These are phyloP conservation scores for Suhomyces coccinellae DNA, from an alignment of 1,139 yeast genomes.

Conservation along the genomic window DNA sequence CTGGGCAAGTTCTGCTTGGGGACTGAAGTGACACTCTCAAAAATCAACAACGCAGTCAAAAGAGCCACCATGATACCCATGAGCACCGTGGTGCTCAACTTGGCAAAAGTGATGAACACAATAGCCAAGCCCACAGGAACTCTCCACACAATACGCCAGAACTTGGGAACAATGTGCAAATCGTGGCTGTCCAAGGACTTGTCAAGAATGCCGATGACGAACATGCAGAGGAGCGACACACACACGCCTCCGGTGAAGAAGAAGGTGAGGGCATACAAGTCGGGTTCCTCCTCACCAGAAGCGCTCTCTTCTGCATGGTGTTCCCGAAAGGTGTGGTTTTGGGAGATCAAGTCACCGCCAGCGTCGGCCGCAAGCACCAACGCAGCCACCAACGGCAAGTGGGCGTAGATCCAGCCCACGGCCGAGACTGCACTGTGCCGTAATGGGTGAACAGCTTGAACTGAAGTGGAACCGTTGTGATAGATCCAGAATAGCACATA, in stretches of 20 bases:
- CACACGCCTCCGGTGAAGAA: constrained; percentile 53
- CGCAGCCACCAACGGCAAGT: constrained; percentile 53
- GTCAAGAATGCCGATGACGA: constrained; percentile 41
- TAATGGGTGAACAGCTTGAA: constrained; percentile 54
- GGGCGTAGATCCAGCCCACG: constrained; percentile 48
- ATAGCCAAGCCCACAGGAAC: constrained; percentile 40
- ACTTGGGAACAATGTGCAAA: constrained; percentile 31
- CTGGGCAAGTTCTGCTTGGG: constrained; percentile 19
- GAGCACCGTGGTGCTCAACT: constrained; percentile 40
- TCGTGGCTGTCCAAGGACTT: constrained; percentile 36
- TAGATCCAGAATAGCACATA: constrained; percentile 56
- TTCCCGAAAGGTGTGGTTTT: not conserved
- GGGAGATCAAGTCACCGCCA: constrained; percentile 49
- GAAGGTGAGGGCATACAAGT: constrained; percentile 41
- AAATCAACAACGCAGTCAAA: constrained; percentile 31
- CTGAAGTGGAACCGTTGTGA: constrained; percentile 53
- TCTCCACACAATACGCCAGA: constrained; percentile 44
- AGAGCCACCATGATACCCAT: constrained; percentile 46
- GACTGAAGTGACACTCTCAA: constrained; percentile 34
- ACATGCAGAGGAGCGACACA: constrained; percentile 37
- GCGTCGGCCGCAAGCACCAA: constrained; percentile 63
- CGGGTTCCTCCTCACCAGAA: constrained; percentile 24
- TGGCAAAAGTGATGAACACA: constrained; percentile 47
- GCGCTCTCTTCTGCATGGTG: constrained; percentile 15
- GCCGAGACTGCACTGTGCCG: constrained; percentile 53